Percentiles rank a stretch among this genome's conserved stretches.
Conservation (phyloP, 495 filamentous ascomycete genomes). For the Penicillium lividum region DNA sequence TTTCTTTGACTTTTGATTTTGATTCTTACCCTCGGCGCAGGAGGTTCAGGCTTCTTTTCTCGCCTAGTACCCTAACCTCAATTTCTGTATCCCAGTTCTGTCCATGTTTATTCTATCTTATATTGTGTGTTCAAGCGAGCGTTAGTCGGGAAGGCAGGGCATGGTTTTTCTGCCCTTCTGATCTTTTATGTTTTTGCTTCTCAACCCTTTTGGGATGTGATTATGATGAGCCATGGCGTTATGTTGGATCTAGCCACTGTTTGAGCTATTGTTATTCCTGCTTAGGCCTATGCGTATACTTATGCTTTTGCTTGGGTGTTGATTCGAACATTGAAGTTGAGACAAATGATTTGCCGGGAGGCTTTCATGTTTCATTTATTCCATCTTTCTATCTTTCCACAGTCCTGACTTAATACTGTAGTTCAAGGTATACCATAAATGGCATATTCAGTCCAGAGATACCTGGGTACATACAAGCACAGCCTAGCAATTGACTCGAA, state of each 20-base stretch:
- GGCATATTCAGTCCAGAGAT: too few relatives aligned
- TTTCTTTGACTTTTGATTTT: background rate
- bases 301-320: background rate
- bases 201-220: constrained; percentile 13
- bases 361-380: constrained; percentile 4
- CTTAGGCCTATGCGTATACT: background rate
- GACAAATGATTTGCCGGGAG: constrained; percentile 4
- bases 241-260: constrained; percentile 7
- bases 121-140: background rate
- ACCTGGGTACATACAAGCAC: too few relatives aligned
- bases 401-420: too few relatives aligned
- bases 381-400: background rate
- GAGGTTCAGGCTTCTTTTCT: background rate
- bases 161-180: constrained; percentile 1
- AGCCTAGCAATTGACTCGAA: too few relatives aligned
- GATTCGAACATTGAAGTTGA: background rate
- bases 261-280: background rate
- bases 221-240: constrained; percentile 23
- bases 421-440: too few relatives aligned
- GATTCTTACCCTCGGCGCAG: background rate
- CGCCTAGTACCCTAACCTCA: background rate
- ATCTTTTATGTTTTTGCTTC: background rate
- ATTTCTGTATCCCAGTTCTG: background rate
- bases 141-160: constrained; percentile 2
- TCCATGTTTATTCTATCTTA: background rate